Conservation (phyloP, 176 grass and related monocot species). For the Cocos nucifera region DNA sequence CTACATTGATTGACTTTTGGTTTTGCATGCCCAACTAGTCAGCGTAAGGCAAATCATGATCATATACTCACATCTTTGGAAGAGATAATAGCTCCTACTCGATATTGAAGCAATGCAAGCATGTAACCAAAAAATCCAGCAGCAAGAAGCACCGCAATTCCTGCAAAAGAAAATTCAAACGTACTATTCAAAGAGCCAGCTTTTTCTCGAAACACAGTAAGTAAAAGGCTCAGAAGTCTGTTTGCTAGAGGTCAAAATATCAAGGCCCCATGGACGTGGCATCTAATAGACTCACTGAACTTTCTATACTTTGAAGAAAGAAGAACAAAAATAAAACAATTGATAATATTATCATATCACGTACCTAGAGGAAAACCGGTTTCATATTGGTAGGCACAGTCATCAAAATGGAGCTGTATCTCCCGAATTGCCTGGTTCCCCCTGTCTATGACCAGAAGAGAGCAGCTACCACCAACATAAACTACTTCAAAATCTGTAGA, state of each 20-base stretch:
- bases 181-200: too few relatives aligned
- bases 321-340: neutral
- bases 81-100: slow-evolving; percentile 64
- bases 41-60: neutral
- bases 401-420: slow-evolving; percentile 70
- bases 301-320: neutral
- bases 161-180: slow-evolving; percentile 22
- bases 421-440: slow-evolving; percentile 95
- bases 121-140: slow-evolving; percentile 96
- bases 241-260: too few relatives aligned
- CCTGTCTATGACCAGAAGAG: slow-evolving; percentile 84
- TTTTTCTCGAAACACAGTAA: too few relatives aligned
- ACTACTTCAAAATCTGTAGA: slow-evolving; percentile 87
- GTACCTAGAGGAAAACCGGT: slow-evolving; percentile 86
- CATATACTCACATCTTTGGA: slow-evolving; percentile 48
- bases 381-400: slow-evolving; percentile 74
- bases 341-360: slow-evolving; percentile 8
- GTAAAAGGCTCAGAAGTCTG: too few relatives aligned
- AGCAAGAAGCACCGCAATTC: slow-evolving; percentile 76
- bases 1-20: too few relatives aligned
- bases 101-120: slow-evolving; percentile 83
- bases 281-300: too few relatives aligned
- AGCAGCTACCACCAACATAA: slow-evolving; percentile 80
- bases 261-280: too few relatives aligned
- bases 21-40: too few relatives aligned